Conservation (phyloP, 805 yeast genomes). For the Candida nitratophila region DNA sequence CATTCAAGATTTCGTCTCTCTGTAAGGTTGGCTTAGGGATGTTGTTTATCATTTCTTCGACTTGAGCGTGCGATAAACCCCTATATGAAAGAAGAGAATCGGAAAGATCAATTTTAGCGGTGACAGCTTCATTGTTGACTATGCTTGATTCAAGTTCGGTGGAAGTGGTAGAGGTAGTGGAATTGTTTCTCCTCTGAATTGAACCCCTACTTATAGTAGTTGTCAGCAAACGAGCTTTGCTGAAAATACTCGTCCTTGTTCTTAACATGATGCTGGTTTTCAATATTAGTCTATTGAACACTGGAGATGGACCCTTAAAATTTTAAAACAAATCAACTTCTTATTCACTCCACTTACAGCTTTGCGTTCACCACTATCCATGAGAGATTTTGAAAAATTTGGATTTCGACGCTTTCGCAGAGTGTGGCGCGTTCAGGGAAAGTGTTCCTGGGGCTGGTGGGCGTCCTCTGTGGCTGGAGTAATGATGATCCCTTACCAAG, state of each 20-base stretch:
- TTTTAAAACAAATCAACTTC: no score
- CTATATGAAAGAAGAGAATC: neutral
- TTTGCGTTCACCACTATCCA: no score
- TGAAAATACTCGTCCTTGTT: neutral
- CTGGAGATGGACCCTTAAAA: no score
- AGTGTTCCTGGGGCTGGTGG: neutral
- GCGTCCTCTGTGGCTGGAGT: neutral
- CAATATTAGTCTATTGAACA: neutral
- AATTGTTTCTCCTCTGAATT: neutral
- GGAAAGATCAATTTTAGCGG: no score
- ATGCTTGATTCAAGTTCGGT: no score
- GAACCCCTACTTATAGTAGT: neutral
- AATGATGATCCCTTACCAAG: neutral
- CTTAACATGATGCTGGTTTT: neutral
- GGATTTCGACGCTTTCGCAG: neutral
- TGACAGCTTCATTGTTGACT: no score
- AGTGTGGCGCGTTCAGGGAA: no score
- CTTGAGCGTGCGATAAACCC: constrained; percentile 15
- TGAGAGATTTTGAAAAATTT: neutral
- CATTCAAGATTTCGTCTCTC: constrained; percentile 20
- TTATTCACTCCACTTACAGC: no score
- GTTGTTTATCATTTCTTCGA: constrained; percentile 17
- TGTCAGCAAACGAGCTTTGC: neutral
- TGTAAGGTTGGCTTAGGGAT: constrained; percentile 21
- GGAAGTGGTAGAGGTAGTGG: no score